Percentiles rank a stretch among this genome's conserved stretches.
Evolutionary conservation across 805 yeast species (phyloP).

Genomic region (Suhomyces emberorum): DNA sequence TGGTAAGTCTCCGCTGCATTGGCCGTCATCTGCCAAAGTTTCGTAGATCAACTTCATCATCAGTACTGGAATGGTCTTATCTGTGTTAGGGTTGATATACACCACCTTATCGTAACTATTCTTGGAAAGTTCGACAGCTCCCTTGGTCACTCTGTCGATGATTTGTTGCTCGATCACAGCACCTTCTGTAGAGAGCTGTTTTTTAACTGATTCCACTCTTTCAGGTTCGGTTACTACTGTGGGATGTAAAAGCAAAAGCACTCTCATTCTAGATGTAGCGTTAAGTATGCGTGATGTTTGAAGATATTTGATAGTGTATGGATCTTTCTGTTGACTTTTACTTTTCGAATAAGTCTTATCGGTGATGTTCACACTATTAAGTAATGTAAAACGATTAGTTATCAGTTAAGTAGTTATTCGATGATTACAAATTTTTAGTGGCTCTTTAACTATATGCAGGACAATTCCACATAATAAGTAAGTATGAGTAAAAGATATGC

Average conservation of each 20-base stretch:
- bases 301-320: too few species aligned
- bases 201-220: constrained; percentile 40
- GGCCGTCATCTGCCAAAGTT: constrained; percentile 44
- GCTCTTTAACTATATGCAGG: too few species aligned
- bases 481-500: too few species aligned
- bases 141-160: constrained; percentile 55
- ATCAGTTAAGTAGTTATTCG: constrained; percentile 1
- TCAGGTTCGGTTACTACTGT: constrained; percentile 59
- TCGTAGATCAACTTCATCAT: constrained; percentile 39
- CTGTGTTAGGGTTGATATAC: constrained; percentile 55
- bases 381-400: background rate
- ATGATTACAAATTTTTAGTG: constrained; percentile 2
- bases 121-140: constrained; percentile 36
- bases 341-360: too few species aligned
- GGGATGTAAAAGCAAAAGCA: constrained; percentile 59
- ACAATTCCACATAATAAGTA: background rate
- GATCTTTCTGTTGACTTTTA: too few species aligned
- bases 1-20: constrained; percentile 52
- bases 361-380: too few species aligned
- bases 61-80: constrained; percentile 45
- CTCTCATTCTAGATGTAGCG: constrained; percentile 16
- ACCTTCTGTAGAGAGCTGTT: constrained; percentile 26
- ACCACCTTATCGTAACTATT: constrained; percentile 42
- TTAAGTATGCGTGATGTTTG: too few species aligned
- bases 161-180: constrained; percentile 44